phyloP scores from a whole-genome alignment of 2,329 filamentous ascomycete genomes.

The Clarireedia hainanense region DNA sequence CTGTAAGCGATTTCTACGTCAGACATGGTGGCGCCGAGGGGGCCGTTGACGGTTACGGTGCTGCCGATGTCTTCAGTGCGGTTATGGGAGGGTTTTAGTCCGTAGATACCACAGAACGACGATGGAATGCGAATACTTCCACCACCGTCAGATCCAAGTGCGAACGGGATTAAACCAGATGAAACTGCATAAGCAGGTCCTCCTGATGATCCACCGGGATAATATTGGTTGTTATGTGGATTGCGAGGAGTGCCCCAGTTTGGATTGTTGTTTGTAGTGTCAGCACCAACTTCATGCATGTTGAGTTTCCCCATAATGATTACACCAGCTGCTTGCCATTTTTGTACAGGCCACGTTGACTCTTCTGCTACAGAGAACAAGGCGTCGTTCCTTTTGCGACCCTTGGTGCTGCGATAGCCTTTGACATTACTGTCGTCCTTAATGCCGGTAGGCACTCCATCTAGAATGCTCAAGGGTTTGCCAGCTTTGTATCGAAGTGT shows the following conservation, averaged over 20 bases:
- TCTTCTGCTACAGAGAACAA: conserved; percentile 60
- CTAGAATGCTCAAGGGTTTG: conserved; percentile 58
- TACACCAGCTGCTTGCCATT: conserved; percentile 62
- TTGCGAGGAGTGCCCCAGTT: conserved; percentile 78
- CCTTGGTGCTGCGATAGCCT: conserved; percentile 62
- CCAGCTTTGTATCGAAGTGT: conserved; percentile 64
- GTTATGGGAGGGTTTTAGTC: conserved; percentile 71
- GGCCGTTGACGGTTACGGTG: conserved; percentile 58
- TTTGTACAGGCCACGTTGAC: conserved; percentile 64
- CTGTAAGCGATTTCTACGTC: conserved; percentile 81
- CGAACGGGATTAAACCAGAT: conserved; percentile 50
- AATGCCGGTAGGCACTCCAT: conserved; percentile 75
- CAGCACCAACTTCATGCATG: conserved; percentile 77
- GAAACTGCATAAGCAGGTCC: conserved; percentile 82
- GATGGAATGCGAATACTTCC: conserved; percentile 47
- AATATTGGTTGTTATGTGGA: conserved; percentile 65
- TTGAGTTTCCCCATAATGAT: conserved; percentile 71
- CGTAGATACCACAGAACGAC: conserved; percentile 47
- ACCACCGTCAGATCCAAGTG: conserved; percentile 82
- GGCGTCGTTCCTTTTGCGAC: conserved; percentile 76
- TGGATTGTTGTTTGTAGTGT: conserved; percentile 77
- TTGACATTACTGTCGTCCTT: conserved; percentile 75
- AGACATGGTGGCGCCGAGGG: conserved; percentile 65
- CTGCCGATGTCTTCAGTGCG: conserved; percentile 52
- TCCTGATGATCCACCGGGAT: conserved; percentile 82